Conservation (phyloP, 306 rosid species). For the Pueraria montana region DNA sequence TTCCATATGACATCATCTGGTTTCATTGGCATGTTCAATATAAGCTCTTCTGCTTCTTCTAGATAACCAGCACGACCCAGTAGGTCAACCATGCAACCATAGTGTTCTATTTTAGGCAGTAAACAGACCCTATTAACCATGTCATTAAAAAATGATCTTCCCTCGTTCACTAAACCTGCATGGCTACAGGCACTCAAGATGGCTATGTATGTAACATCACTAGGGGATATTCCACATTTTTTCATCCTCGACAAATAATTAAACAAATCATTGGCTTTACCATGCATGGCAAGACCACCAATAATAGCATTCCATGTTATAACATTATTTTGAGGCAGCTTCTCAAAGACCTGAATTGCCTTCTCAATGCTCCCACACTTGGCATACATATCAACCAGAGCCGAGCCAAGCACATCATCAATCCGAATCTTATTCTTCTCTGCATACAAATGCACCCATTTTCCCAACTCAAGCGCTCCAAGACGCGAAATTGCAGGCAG, state of each 20-base stretch:
- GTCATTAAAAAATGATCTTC: slow-evolving; percentile 8
- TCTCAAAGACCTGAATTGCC: slow-evolving; percentile 10
- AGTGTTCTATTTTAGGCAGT: slow-evolving; percentile 21
- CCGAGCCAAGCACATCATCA: slow-evolving; percentile 18
- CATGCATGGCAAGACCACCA: slow-evolving; percentile 23
- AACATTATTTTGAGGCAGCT: slow-evolving; percentile 15
- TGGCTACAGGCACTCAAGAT: slow-evolving; percentile 3
- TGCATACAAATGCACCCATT: slow-evolving; percentile 1
- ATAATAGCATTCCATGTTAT: not conserved
- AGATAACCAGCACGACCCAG: slow-evolving; percentile 44
- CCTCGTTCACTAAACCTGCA: slow-evolving; percentile 9
- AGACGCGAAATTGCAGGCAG: not conserved
- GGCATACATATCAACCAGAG: slow-evolving; percentile 19
- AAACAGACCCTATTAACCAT: slow-evolving; percentile 7
- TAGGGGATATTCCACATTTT: slow-evolving; percentile 9
- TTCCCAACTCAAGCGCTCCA: slow-evolving; percentile 8
- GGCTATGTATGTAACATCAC: slow-evolving; percentile 5
- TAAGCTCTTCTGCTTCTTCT: slow-evolving; percentile 80
- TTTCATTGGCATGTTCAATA: slow-evolving; percentile 68
- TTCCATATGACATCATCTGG: slow-evolving; percentile 87
- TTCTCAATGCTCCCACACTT: slow-evolving; percentile 23
- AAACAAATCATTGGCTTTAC: slow-evolving; percentile 12
- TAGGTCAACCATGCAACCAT: slow-evolving; percentile 17
- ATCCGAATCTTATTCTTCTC: not conserved
- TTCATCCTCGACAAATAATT: slow-evolving; percentile 7